Percentiles rank a stretch among this genome's conserved stretches.
Evolutionary conservation across 208 protist species (phyloP).

Genomic region (Wallacemonas sp.): DNA sequence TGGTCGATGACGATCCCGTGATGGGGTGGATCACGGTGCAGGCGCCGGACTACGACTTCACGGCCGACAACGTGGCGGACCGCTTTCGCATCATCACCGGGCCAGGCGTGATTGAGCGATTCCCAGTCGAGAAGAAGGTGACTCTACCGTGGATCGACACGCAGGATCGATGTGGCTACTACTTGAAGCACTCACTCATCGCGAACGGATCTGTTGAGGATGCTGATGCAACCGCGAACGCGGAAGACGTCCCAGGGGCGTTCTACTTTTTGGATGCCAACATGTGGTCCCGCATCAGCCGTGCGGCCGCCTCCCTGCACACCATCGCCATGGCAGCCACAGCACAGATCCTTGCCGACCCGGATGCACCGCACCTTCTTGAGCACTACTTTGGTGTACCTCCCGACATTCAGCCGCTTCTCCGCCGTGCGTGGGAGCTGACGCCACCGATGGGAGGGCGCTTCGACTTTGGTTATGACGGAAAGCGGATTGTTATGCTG

Average conservation of each 20-base stretch:
- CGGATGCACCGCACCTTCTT: slow-evolving; percentile 50
- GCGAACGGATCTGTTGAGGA: slow-evolving; percentile 31
- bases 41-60: slow-evolving; percentile 51
- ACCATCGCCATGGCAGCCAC: slow-evolving; percentile 72
- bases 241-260: slow-evolving; percentile 49
- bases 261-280: slow-evolving; percentile 83
- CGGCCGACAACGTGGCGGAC: slow-evolving; percentile 50
- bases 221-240: slow-evolving; percentile 26
- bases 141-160: slow-evolving; percentile 54
- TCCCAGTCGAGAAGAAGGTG: slow-evolving; percentile 40
- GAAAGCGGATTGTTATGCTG: slow-evolving; percentile 64
- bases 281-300: slow-evolving; percentile 68
- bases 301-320: slow-evolving; percentile 63
- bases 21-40: slow-evolving; percentile 67
- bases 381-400: slow-evolving; percentile 78
- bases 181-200: slow-evolving; percentile 58
- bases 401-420: slow-evolving; percentile 57
- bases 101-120: slow-evolving; percentile 43
- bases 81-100: slow-evolving; percentile 48
- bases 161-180: slow-evolving; percentile 49
- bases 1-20: slow-evolving; percentile 50
- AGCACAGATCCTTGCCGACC: slow-evolving; percentile 43
- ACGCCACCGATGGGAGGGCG: slow-evolving; percentile 58
- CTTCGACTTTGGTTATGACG: slow-evolving; percentile 84
- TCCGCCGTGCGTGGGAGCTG: slow-evolving; percentile 56